A percentile compares a stretch with the other conserved stretches of the same genome.
These are phyloP conservation scores for Lentinus tigrinus DNA, from an alignment of 768 basidiomycete genomes.

Conservation along the genomic window DNA sequence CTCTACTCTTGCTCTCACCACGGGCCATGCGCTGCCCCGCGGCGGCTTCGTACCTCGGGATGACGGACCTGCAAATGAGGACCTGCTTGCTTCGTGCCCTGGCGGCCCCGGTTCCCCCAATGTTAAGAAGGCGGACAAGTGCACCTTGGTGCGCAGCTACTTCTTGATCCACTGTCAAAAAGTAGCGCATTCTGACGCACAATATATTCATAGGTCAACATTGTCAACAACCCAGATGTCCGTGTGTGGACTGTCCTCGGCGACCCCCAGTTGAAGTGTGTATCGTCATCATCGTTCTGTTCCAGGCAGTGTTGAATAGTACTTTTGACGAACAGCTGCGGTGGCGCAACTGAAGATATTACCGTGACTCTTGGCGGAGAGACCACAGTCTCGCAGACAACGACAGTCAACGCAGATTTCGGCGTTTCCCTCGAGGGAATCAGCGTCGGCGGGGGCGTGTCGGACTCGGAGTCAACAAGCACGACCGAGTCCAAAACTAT, in stretches of 20 bases:
- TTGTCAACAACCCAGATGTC: constrained; percentile 6
- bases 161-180: no score
- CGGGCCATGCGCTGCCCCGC: not conserved
- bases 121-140: constrained; percentile 5
- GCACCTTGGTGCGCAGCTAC: no score
- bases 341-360: not conserved
- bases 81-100: constrained; percentile 13
- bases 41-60: not conserved
- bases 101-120: constrained; percentile 12
- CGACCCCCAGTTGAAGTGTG: constrained; percentile 14
- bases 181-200: no score
- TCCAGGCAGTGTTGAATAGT: no score
- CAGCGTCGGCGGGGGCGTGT: constrained; percentile 6
- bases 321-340: constrained; percentile 7
- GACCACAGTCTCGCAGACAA: constrained; percentile 1
- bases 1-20: no score
- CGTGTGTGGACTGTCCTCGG: constrained; percentile 10
- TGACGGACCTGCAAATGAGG: not conserved
- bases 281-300: no score
- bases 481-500: constrained; percentile 2
- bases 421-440: constrained; percentile 5
- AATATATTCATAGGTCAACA: no score
- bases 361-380: constrained; percentile 6
- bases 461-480: not conserved
- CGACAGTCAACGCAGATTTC: constrained; percentile 2